Evolutionary conservation across 139 green algal genomes (phyloP).

Genomic region (Raphidocelis subcapitata): DNA sequence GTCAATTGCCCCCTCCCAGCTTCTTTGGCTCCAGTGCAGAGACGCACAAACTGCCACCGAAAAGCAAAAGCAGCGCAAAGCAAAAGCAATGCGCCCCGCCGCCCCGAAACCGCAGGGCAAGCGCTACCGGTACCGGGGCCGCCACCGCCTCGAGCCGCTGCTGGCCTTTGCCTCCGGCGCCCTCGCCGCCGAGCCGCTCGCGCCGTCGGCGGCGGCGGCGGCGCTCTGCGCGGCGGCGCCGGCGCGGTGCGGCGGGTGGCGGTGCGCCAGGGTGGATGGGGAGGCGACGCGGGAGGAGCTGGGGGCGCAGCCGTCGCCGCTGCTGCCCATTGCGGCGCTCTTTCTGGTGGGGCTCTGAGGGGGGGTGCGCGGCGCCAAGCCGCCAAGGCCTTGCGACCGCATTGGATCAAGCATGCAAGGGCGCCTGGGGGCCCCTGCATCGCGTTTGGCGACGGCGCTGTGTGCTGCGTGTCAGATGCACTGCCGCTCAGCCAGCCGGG

Average conservation of each 20-base stretch:
- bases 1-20: too few species aligned
- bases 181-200: neutral
- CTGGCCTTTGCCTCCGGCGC: slow-evolving; percentile 9
- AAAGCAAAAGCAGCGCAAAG: too few species aligned
- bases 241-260: slow-evolving; percentile 1
- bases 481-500: too few species aligned
- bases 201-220: neutral
- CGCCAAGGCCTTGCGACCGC: too few species aligned
- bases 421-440: too few species aligned
- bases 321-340: neutral
- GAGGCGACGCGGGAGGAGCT: slow-evolving; percentile 21
- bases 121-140: slow-evolving; percentile 23
- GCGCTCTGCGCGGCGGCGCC: neutral
- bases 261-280: slow-evolving; percentile 4
- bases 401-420: too few species aligned
- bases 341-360: slow-evolving; percentile 12
- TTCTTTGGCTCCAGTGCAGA: too few species aligned
- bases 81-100: too few species aligned
- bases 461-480: too few species aligned
- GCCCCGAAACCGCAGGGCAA: neutral
- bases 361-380: too few species aligned
- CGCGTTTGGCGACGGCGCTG: too few species aligned
- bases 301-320: neutral
- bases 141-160: slow-evolving; percentile 19
- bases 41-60: too few species aligned